Evolutionary conservation across 495 filamentous ascomycete species (phyloP).

Genomic region (Podospora anserina): DNA sequence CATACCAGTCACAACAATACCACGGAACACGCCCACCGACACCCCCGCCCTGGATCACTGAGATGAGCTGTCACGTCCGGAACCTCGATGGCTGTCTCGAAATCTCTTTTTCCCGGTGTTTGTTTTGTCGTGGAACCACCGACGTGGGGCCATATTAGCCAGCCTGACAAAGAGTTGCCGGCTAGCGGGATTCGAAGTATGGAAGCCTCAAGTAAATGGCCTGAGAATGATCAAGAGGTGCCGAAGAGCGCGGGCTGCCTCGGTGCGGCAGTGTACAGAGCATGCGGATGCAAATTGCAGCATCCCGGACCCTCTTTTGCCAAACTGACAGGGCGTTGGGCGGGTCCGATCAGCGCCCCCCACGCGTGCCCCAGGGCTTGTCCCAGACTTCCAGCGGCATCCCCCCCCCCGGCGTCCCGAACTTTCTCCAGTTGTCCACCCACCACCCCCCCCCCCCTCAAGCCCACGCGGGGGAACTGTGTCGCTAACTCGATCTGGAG

Average conservation of each 20-base stretch:
- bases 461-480: not conserved
- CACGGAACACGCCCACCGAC: not conserved
- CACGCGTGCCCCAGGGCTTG: not conserved
- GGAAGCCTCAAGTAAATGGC: not conserved
- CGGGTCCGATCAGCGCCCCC: slow-evolving; percentile 1
- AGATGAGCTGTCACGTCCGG: not conserved
- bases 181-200: not conserved
- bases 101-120: not conserved
- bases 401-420: not conserved
- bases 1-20: not conserved
- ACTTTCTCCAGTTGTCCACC: not conserved
- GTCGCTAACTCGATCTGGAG: not conserved
- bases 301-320: slow-evolving; percentile 4
- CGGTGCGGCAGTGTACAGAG: not conserved
- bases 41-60: not conserved
- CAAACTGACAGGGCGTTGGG: not conserved
- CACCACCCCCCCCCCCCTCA: no score
- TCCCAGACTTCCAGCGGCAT: slow-evolving; percentile 1
- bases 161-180: not conserved
- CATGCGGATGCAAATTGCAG: slow-evolving; percentile 4
- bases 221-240: not conserved
- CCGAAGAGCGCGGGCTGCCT: not conserved
- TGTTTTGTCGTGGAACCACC: not conserved
- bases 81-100: not conserved
- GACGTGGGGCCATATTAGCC: slow-evolving; percentile 1